Conservation (phyloP, 2,329 filamentous ascomycete genomes). For the Piedraia hortae region DNA sequence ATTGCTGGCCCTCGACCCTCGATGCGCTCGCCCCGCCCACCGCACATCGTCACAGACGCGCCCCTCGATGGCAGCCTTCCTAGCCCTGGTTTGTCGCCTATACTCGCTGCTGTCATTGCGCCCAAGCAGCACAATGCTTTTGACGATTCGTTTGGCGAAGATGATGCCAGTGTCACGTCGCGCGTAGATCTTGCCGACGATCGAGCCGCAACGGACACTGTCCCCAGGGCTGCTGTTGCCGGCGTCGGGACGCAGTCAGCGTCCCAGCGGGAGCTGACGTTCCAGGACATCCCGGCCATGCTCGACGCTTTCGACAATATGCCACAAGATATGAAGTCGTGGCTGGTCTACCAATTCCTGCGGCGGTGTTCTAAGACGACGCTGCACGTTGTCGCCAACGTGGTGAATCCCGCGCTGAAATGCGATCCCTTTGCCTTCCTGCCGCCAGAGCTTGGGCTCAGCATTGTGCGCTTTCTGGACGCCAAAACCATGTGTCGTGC, state of each 20-base stretch:
- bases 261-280: slow-evolving; percentile 3
- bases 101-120: slow-evolving; percentile 47
- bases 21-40: slow-evolving; percentile 10
- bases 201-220: slow-evolving; percentile 5
- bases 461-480: slow-evolving; percentile 69
- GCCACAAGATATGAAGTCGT: slow-evolving; percentile 74
- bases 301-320: slow-evolving; percentile 76
- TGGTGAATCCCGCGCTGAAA: slow-evolving; percentile 81
- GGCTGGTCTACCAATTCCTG: slow-evolving; percentile 89
- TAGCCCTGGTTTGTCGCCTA: slow-evolving; percentile 77
- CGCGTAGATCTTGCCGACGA: slow-evolving; percentile 12
- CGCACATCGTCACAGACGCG: slow-evolving; percentile 37
- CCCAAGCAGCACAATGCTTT: slow-evolving; percentile 11
- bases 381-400: slow-evolving; percentile 63
- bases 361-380: slow-evolving; percentile 69
- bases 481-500: slow-evolving; percentile 65
- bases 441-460: slow-evolving; percentile 62
- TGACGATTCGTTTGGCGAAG: slow-evolving; percentile 12
- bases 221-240: slow-evolving; percentile 1
- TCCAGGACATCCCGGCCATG: slow-evolving; percentile 64
- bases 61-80: slow-evolving; percentile 78
- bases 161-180: slow-evolving; percentile 10
- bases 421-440: slow-evolving; percentile 73
- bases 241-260: background rate
- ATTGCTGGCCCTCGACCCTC: slow-evolving; percentile 9